These are phyloP conservation scores for Fusarium caatingaense DNA, from an alignment of 2,329 filamentous ascomycete genomes.

Conservation along the genomic window DNA sequence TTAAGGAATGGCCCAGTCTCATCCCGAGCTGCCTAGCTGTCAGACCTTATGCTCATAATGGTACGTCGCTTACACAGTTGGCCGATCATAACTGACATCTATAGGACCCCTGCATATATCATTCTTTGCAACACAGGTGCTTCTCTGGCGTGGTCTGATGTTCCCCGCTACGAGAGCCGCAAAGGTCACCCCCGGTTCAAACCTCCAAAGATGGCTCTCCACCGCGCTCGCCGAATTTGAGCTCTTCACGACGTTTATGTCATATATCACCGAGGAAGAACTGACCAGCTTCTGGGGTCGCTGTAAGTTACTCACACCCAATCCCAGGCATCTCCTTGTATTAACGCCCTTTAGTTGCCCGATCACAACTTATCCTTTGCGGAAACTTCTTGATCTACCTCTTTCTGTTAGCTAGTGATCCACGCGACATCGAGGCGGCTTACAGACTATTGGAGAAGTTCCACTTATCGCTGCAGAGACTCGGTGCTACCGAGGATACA, in stretches of 20 bases:
- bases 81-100: slow-evolving; percentile 15
- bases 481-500: slow-evolving; percentile 48
- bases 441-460: slow-evolving; percentile 53
- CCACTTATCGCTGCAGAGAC: slow-evolving; percentile 52
- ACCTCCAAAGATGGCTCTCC: slow-evolving; percentile 51
- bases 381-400: slow-evolving; percentile 62
- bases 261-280: slow-evolving; percentile 49
- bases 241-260: slow-evolving; percentile 54
- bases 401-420: slow-evolving; percentile 56
- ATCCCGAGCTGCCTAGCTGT: slow-evolving; percentile 50
- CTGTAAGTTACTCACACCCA: slow-evolving; percentile 49
- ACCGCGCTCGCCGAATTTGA: slow-evolving; percentile 52
- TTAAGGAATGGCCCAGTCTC: slow-evolving; percentile 53
- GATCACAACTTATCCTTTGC: slow-evolving; percentile 59
- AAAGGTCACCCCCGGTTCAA: slow-evolving; percentile 52
- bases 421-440: slow-evolving; percentile 49
- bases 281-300: slow-evolving; percentile 59
- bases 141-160: slow-evolving; percentile 59
- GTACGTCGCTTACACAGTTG: slow-evolving; percentile 15
- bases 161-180: slow-evolving; percentile 57
- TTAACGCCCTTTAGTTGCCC: slow-evolving; percentile 42
- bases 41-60: slow-evolving; percentile 32
- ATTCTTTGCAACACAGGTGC: slow-evolving; percentile 56
- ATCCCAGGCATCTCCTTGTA: not conserved
- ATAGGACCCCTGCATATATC: slow-evolving; percentile 55